phyloP scores from a whole-genome alignment of 495 filamentous ascomycete species.

The Penicillium nucicola region DNA sequence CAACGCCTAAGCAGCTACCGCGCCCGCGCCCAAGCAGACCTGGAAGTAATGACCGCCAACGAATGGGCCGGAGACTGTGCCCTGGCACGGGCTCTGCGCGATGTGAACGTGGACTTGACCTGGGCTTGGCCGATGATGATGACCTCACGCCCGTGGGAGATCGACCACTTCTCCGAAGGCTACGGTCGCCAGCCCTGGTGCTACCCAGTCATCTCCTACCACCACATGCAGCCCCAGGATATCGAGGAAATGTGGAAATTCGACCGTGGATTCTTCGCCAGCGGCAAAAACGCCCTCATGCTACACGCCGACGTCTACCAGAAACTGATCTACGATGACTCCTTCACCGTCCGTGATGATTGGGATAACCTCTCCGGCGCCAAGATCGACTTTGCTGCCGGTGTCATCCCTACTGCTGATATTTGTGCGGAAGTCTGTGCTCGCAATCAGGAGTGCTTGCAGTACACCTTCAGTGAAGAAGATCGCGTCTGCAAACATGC shows the following conservation, averaged over 20 bases:
- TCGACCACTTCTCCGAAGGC: conserved; percentile 39
- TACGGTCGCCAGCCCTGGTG: conserved; percentile 47
- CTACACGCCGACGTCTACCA: conserved; percentile 35
- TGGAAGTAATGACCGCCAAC: conserved; percentile 26
- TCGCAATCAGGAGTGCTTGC: conserved; percentile 37
- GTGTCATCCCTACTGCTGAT: conserved; percentile 20
- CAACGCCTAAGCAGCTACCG: conserved; percentile 17
- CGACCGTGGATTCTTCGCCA: conserved; percentile 43
- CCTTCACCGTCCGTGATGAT: conserved; percentile 15
- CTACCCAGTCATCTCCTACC: conserved; percentile 45
- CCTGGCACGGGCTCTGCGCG: conserved; percentile 37
- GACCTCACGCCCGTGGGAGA: conserved; percentile 28
- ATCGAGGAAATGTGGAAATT: conserved; percentile 43
- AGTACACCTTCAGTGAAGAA: conserved; percentile 35
- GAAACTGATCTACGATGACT: conserved; percentile 20
- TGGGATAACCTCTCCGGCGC: conserved; percentile 34
- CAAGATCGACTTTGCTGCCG: conserved; percentile 16
- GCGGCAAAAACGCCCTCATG: conserved; percentile 28
- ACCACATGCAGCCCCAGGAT: conserved; percentile 43
- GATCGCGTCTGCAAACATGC: conserved; percentile 29
- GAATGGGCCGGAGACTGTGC: conserved; percentile 40
- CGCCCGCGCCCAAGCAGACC: conserved; percentile 11
- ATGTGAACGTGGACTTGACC: conserved; percentile 28
- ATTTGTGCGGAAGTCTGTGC: conserved; percentile 37
- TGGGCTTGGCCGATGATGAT: conserved; percentile 42